Evolutionary conservation across 2,329 filamentous ascomycete genomes (phyloP), one percentile per base, ranked within the genome.

Genomic region (Scedosporium boydii): DNA sequence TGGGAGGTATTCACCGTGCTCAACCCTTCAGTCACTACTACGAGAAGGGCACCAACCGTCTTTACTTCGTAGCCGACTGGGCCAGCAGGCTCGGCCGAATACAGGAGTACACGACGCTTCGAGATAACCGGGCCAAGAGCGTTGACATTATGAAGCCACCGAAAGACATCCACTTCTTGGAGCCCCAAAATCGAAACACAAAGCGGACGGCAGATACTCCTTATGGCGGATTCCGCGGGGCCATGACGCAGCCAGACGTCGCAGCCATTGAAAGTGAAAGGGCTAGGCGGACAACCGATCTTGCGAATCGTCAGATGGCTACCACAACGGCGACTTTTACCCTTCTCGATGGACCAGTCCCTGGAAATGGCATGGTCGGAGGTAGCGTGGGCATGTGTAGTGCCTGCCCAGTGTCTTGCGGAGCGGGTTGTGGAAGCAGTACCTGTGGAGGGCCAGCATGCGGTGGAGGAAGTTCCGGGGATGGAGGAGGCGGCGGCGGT

Each of bases 1-100:
- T 77, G 1, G 76, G 75, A 21, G 75, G 77, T 9, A 76, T 78
- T 63, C 74, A 78, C 62, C 72, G 76, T 27, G 76, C 76, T 1
- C 76, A 78, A 59, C 74, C 73, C 0, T 75, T 71, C 63, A 76
- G 74, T 58, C 75, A 77, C 64, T 68, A 70, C 63, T 77, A 71
- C 61, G 74, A 76, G 38, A 67, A 68, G 41, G 70, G 68, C 7
- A 66, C 67, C 2, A 69, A 70, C 63, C 65, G 64, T 38, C 67
- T 71, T 27, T 72, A 70, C 63, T 72, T 72, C 14, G 62, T 70
- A 10, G 69, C 70, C 4, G 66, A 67, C 3, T 72, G 70, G 70
- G 59, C 59, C 23, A 29, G 23, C 6, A 14, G 7, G 26, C 10
- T n/a, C 12, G 59, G 38, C 14, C 29, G 29, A 3, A n/a, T 10